Evolutionary conservation across 2,329 filamentous ascomycete genomes (phyloP), one percentile per base, ranked within the genome.

Genomic region (Alternaria sp.): DNA sequence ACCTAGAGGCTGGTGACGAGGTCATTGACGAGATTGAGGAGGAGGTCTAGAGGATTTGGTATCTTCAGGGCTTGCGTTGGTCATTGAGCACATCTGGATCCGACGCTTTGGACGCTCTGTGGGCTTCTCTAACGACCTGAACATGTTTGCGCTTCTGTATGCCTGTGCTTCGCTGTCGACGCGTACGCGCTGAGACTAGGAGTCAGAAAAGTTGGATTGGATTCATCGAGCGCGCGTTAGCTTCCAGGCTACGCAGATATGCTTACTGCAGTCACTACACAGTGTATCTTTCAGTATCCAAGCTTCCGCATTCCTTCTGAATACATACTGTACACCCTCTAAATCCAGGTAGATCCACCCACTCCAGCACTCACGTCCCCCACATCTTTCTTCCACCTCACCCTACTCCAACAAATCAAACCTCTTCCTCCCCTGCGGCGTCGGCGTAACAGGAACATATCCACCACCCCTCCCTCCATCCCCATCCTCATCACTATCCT

Each of bases 211-310:
- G 19, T 50, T 3, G 10, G 3, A 25, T 46, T 0, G 7, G 6
- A 7, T 3, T 25, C 15, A 15, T 23, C 26, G 12, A n/a, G 32
- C 32, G 32, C 2, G 30, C 30, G 30, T 15, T 15, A 36, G 30
- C 30, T 36, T 36, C 32, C n/a, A 40, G 5, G 15, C 32, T 40
- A 40, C 32, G 15, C 7, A 9, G n/a, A 4, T n/a, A 10, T 40
- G 1, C 32, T 40, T 8, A 40, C 0, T n/a, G 15, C 7, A 40
- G 4, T 40, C 2, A 40, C 4, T 10, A n/a, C 32, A 40, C n/a
- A 9, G 4, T n/a, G 15, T 5, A n/a, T 7, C 32, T 40, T 7
- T n/a, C 0, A 0, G 0, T 0, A 0, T 40, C 2, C 32, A n/a
- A 40, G 15, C 2, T 1, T 5, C 0, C 8, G 8, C 32, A 3